Percentiles rank a stretch among this genome's conserved stretches.
Conservation (phyloP, 73 alveolate species). For the Blepharisma japonicum region DNA sequence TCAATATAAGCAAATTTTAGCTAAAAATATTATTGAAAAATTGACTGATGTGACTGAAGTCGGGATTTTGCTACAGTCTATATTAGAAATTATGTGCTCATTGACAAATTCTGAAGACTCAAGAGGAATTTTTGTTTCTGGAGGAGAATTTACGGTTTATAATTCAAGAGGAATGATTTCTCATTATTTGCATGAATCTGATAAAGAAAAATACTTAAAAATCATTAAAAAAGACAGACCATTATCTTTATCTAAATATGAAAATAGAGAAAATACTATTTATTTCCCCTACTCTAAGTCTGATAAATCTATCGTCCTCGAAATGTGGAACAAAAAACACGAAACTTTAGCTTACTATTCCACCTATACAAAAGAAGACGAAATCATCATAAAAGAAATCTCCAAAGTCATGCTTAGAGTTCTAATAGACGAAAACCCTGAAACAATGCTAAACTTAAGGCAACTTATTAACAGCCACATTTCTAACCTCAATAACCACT, state of each 20-base stretch:
- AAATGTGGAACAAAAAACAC: background rate
- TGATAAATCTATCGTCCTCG: background rate
- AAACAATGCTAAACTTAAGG: background rate
- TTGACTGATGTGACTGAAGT: background rate
- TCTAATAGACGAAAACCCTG: background rate
- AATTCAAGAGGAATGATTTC: background rate
- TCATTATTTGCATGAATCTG: background rate
- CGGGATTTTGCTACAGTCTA: background rate
- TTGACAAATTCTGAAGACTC: background rate
- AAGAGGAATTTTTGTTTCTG: background rate
- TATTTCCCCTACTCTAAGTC: too few species aligned
- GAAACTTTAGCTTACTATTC: background rate
- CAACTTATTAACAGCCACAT: background rate
- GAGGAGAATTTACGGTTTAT: background rate
- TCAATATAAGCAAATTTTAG: background rate
- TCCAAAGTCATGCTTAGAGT: background rate
- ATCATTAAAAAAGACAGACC: background rate
- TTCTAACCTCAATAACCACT: background rate
- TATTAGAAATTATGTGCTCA: background rate
- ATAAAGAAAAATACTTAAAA: background rate
- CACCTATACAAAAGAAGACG: background rate
- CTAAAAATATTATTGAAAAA: background rate
- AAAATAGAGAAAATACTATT: background rate
- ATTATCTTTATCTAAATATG: background rate
- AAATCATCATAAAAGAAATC: background rate